Conservation (phyloP, 768 basidiomycete species). For the Mycena polygramma region DNA sequence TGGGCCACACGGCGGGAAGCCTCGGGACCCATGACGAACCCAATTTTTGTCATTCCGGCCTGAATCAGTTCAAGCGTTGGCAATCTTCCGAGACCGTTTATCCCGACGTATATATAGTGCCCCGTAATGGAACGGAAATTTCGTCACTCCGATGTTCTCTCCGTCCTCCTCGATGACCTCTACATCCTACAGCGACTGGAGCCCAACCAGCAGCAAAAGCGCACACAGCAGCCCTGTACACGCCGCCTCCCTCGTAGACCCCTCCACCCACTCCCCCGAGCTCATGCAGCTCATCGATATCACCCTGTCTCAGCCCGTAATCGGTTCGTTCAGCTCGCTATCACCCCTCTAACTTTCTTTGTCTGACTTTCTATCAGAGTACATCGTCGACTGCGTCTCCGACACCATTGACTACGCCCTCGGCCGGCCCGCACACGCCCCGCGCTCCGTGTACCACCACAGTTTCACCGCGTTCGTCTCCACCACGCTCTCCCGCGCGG, state of each 20-base stretch:
- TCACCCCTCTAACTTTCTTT: too few species aligned
- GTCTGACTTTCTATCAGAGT: slow-evolving; percentile 4
- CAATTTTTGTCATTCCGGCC: too few species aligned
- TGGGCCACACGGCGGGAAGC: too few species aligned
- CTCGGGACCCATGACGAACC: too few species aligned
- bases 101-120: too few species aligned
- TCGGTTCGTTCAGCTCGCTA: background rate
- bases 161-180: background rate
- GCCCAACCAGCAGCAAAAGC: background rate
- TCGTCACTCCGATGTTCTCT: background rate
- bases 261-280: slow-evolving; percentile 13
- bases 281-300: slow-evolving; percentile 15
- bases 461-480: slow-evolving; percentile 17
- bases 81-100: too few species aligned
- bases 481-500: slow-evolving; percentile 23
- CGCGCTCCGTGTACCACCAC: background rate
- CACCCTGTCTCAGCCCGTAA: background rate
- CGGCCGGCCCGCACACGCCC: background rate
- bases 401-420: slow-evolving; percentile 18
- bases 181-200: slow-evolving; percentile 3
- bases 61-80: too few species aligned
- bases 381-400: slow-evolving; percentile 17
- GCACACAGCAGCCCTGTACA: slow-evolving; percentile 11
- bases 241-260: slow-evolving; percentile 16
- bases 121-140: too few species aligned